Base-by-base conservation (phyloP, 495 filamentous ascomycete genomes). In the Talaromyces ruber region DNA sequence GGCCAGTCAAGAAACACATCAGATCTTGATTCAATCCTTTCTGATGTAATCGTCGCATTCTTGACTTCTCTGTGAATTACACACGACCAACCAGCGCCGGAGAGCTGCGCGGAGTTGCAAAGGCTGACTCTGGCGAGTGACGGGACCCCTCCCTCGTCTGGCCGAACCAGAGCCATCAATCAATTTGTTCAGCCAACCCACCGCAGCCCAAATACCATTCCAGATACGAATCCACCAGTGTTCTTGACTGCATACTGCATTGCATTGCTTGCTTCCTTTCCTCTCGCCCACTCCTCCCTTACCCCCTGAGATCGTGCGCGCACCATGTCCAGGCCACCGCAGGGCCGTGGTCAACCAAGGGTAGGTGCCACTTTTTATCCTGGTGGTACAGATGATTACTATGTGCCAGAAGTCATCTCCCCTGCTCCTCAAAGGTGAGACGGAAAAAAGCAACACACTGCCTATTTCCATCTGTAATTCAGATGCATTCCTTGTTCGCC, bases 281-380 rank as follows among this genome's bases (percentile, higher is more conserved):
- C 43, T 64, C 65, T 60, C 32, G 54, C 63, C 43, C 34, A 47
- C 28, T 50, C 11, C 59, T 12, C 62, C 65, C 47, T 34, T 56
- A 6, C 56, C 28, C 26, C 26, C 29, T 57, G 28, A 60, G 25
- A 25, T 24, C 30, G 34, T n/a, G 58, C 25, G 58, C 21, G 34
- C 21, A 72, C 50, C 53, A 77, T 78, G 76, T 75, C 77, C 64
- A 70, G 69, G 64, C 73, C 70, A 65, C 72, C 70, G 65, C 71
- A 76, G 66, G 74, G 78, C 65, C 74, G 70, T 69, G 75, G 74
- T 72, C 79, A 78, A 67, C 70, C 74, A 66, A 71, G 78, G 63
- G 76, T 93, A 67, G 88, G 87, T 70, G 91, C 93, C 63, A 96
- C 93, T 54, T 96, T 96, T 78, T 88, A 90, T 74, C 93, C 94